These are phyloP conservation scores for Lolium multiflorum DNA, from an alignment of 176 grass and related monocot genomes.

Conservation along the genomic window DNA sequence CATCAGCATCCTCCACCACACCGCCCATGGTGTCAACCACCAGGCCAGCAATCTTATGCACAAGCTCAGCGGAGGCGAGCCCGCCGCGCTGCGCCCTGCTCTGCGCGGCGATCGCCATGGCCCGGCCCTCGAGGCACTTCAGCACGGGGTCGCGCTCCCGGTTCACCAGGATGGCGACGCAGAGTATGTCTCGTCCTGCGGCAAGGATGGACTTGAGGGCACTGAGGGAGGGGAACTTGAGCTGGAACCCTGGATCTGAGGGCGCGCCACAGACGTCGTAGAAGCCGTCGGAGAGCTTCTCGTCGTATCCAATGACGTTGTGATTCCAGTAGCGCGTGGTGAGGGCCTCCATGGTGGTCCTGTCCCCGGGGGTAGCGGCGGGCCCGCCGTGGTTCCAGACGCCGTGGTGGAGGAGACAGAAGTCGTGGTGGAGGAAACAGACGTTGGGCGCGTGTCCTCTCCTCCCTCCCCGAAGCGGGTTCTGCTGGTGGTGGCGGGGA, in stretches of 20 bases:
- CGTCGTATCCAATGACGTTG: constrained; percentile 90
- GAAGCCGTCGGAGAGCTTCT: constrained; percentile 74
- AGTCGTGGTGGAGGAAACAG: no score
- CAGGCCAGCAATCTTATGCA: constrained; percentile 73
- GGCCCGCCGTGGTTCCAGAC: constrained; percentile 4
- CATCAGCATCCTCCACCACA: constrained; percentile 79
- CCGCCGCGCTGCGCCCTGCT: constrained; percentile 40
- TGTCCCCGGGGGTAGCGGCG: constrained; percentile 25
- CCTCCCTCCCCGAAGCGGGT: no score
- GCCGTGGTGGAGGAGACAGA: no score
- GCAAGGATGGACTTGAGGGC: constrained; percentile 48
- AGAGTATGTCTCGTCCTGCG: constrained; percentile 22
- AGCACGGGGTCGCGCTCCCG: constrained; percentile 60
- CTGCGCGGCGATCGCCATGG: constrained; percentile 44
- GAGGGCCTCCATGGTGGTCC: constrained; percentile 68
- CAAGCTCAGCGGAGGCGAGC: constrained; percentile 52
- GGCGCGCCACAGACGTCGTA: constrained; percentile 77
- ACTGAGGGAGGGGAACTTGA: constrained; percentile 66
- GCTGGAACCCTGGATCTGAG: constrained; percentile 52
- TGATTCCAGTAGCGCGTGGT: constrained; percentile 81
- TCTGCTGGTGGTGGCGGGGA: no score
- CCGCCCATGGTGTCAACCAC: constrained; percentile 83
- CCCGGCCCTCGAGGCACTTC: constrained; percentile 64
- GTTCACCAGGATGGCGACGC: constrained; percentile 69
- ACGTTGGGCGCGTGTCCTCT: no score